A percentile compares a stretch with the other conserved stretches of the same genome.
Evolutionary conservation across 2,329 filamentous ascomycete genomes (phyloP).

Genomic region (Chaetomiaceae sp.): DNA sequence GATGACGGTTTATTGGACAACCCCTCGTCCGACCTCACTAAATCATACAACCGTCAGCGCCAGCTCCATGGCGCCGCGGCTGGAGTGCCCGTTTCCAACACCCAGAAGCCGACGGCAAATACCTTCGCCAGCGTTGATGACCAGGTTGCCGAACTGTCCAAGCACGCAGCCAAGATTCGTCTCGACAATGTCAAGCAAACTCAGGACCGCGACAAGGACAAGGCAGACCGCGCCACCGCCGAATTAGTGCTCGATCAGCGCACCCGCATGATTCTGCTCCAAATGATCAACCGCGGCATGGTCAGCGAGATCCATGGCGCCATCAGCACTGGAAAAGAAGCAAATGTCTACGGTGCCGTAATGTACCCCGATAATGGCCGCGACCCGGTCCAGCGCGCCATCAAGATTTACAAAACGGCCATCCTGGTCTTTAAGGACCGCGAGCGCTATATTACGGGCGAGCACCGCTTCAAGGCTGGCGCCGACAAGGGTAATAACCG

Average conservation of each 20-base stretch:
- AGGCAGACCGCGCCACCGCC: conserved; percentile 86
- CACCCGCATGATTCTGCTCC: conserved; percentile 90
- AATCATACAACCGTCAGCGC: conserved; percentile 82
- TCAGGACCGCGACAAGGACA: conserved; percentile 67
- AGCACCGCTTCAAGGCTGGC: conserved; percentile 84
- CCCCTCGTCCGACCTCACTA: conserved; percentile 67
- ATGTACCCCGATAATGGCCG: conserved; percentile 52
- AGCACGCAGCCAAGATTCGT: conserved; percentile 80
- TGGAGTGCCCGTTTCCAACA: conserved; percentile 66
- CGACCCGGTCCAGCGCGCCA: conserved; percentile 68
- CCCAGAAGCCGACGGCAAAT: conserved; percentile 75
- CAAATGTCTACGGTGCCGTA: conserved; percentile 93
- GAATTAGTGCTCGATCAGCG: conserved; percentile 93
- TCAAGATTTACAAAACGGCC: conserved; percentile 98
- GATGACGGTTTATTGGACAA: conserved; percentile 58
- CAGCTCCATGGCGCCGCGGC: conserved; percentile 51
- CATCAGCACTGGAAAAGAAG: conserved; percentile 94
- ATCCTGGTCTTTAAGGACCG: conserved; percentile 98
- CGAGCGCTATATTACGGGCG: conserved; percentile 91
- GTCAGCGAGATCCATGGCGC: conserved; percentile 92
- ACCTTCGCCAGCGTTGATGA: conserved; percentile 78
- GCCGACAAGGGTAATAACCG: conserved; percentile 93
- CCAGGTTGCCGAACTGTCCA: conserved; percentile 77
- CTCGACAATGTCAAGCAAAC: conserved; percentile 61
- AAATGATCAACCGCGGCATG: conserved; percentile 90